A percentile compares a stretch with the other conserved stretches of the same genome.
phyloP scores from a whole-genome alignment of 148 eudicot species.

The Rhododendron griersonianum region DNA sequence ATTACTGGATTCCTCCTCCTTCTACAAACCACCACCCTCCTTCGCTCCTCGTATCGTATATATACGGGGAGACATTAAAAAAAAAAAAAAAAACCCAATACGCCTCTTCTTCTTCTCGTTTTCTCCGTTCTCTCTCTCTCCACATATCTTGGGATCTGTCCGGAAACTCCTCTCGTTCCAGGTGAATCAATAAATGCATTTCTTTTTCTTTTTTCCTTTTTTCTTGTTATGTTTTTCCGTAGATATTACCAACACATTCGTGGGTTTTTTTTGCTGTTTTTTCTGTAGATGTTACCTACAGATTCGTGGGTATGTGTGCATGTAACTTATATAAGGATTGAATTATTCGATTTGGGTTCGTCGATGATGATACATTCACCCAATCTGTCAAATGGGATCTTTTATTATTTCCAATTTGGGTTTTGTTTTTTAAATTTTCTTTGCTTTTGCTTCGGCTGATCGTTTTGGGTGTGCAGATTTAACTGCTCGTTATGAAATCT shows the following conservation, averaged over 20 bases:
- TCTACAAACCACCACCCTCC: background rate
- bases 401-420: background rate
- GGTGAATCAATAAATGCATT: background rate
- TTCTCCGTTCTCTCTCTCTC: background rate
- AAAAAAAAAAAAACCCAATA: too few relatives aligned
- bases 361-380: background rate
- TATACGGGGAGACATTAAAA: background rate
- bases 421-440: background rate
- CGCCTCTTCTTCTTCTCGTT: background rate
- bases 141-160: background rate
- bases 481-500: background rate
- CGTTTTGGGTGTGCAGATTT: background rate
- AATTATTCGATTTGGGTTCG: background rate
- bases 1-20: background rate
- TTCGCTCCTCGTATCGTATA: background rate
- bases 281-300: background rate
- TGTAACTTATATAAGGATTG: background rate
- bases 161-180: conserved; percentile 5
- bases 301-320: background rate
- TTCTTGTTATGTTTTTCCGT: background rate
- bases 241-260: background rate
- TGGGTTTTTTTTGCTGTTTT: background rate
- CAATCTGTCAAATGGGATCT: background rate
- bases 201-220: background rate
- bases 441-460: background rate